Evolutionary conservation across 768 basidiomycete species (phyloP), one percentile per base, ranked within the genome.

Genomic region (Leucosporidium scottii): DNA sequence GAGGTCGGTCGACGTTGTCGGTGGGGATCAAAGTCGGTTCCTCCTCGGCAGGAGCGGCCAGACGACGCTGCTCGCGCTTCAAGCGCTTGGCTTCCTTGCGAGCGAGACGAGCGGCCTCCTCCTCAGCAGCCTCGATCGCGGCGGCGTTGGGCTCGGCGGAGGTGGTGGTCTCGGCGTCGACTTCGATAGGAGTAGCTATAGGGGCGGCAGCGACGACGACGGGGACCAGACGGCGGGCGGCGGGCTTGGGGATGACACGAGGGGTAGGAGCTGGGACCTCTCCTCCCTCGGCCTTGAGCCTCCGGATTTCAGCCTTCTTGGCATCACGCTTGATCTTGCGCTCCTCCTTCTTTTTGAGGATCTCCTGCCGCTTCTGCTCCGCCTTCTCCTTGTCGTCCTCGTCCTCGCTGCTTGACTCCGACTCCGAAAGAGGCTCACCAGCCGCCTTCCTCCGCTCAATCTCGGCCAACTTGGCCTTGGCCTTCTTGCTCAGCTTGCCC

Each of bases 1-100:
- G 31, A 44, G 39, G 44, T 67, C 51, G 61, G 39, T 39, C 28
- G 25, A 21, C 20, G 36, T 30, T 13, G 23, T 28, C 55, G 18
- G 69, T 66, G 13, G 60, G 55, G 36, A 69, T 69, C 36, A 64
- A 54, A 18, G 51, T 76, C 57, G 15, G 61, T 49, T 9, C 78
- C 75, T 47, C 78, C 61, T 9, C 78, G 44, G 44, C 39, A 28
- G 59, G 30, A 77, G 72, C 78, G 77, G 9, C 78, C 67, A n/a
- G 76, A 73, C 49, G 78, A 18, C 28, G 59, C 72, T 63, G 49
- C 53, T 25, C 17, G 53, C 64, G 64, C 62, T 48, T 68, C 64
- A n/a, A 60, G 30, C 53, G 27, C 57, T n/a, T 67, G 17, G 50
- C 59, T 10, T 66, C 66, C 39, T 39, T 44, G 5, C 44, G 54